Base-by-base conservation (phyloP, 192 early-diverging fungal genomes). In the Podila clonocystis region DNA sequence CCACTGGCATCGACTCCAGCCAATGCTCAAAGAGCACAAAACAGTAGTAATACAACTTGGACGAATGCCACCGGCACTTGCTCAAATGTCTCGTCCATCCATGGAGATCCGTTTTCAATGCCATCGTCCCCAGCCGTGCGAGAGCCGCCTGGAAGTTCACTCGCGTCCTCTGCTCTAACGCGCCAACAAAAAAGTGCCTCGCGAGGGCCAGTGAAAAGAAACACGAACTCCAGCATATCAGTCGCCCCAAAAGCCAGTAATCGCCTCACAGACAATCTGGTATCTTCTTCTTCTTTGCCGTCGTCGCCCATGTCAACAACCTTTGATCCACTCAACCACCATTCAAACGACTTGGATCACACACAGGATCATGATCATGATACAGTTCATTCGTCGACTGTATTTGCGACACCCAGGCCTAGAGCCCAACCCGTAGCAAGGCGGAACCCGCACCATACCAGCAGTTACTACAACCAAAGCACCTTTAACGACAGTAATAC, bases 71-170 rank as follows among this genome's bases (percentile, higher is more conserved):
- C 50, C 1, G 50, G 50, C 13, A n/a, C 50, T n/a, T 17, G n/a
- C 50, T n/a, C 50, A 4, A 50, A 4, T 50, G 50, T 50, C 19
- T 52, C 50, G 22, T 45, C 65, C 13, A 22, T 61, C 19, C 55
- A 66, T 63, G 29, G 59, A 36, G 77, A 80, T 31, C 77, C 77
- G 4, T 24, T 80, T n/a, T 57, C 62, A 15, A 29, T 65, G 24
- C 48, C 70, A 17, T 41, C 38, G 8, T 30, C 67, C 4, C 3
- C 50, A 52, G 4, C n/a, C 17, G 1, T 52, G 19, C 50, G 20
- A n/a, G 50, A n/a, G 4, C n/a, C 50, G 5, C 19, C 5, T 52
- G n/a, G 19, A 52, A 52, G 19, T 0, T 22, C 50, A n/a, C 50
- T n/a, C 0, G 50, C 20, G 17, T 5, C 50, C 9, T 52, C 50